Evolutionary conservation across 805 yeast species (phyloP), one percentile per base, ranked within the genome.

Genomic region (Wickerhamomyces pijperi): DNA sequence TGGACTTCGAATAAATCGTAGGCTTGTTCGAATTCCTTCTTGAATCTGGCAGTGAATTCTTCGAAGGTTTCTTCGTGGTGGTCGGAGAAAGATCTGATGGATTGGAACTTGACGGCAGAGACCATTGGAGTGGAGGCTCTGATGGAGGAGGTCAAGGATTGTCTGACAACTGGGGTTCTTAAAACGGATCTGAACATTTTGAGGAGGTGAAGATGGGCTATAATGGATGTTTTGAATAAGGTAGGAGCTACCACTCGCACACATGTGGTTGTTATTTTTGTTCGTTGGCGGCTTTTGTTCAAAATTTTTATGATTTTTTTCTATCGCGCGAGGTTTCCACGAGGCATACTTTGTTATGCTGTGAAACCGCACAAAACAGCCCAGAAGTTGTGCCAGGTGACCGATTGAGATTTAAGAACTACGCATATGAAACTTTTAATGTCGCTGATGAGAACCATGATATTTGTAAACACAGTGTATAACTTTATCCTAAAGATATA

Each of bases 1-100:
- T 79, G 87, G 43, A 82, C 90, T 68, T 82, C 94, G 51, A 82
- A 82, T 42, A 82, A 67, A 61, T 82, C 94, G 63, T 83, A 82
- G 36, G 94, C 94, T 61, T 82, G 86, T 53, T 92, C 97, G 57
- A 92, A 92, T 63, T 92, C 97, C 68, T 86, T 83, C 70, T 86
- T 96, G 70, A 76, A 85, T 76, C 88, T 78, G 46, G 58, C 51
- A 42, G 95, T 85, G 73, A 86, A 87, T 69, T 88, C 96, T 68
- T 87, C 97, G 50, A 84, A 88, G 39, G 95, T 78, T 70, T 87
- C 97, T 61, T 84, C 95, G 60, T 84, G 94, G 51, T 70, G 79
- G 42, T 68, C 73, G 39, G 94, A 82, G 73, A 83, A 87, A 55
- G 70, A 70, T 76, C 96, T 77, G 42, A 65, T 51, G 34, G 61